A percentile compares a stretch with the other conserved stretches of the same genome.
These are phyloP conservation scores for Podospora didyma DNA, from an alignment of 495 filamentous ascomycete species.

Conservation along the genomic window DNA sequence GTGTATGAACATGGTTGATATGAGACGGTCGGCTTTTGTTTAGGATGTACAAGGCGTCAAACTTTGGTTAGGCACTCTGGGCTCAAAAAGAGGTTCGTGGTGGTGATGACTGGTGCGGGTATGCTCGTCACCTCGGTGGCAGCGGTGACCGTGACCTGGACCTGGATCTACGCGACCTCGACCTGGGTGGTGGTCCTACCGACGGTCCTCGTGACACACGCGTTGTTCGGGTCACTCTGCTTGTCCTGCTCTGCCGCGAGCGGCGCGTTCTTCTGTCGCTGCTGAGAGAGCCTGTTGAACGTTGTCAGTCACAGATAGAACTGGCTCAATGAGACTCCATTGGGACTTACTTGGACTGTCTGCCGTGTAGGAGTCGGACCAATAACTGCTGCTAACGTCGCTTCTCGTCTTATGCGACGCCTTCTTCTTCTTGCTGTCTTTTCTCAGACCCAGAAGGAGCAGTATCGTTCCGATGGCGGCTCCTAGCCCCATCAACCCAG, in stretches of 20 bases:
- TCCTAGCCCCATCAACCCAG: slow-evolving; percentile 53
- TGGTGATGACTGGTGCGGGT: neutral
- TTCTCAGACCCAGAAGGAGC: slow-evolving; percentile 71
- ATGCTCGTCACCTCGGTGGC: slow-evolving; percentile 2
- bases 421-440: slow-evolving; percentile 51
- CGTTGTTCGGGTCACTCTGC: slow-evolving; percentile 27
- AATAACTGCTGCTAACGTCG: slow-evolving; percentile 47
- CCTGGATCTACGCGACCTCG: slow-evolving; percentile 10
- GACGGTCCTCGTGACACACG: slow-evolving; percentile 28
- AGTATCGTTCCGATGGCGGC: slow-evolving; percentile 64
- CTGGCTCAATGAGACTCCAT: slow-evolving; percentile 1
- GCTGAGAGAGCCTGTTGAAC: slow-evolving; percentile 37
- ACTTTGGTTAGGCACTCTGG: no score
- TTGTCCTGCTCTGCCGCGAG: slow-evolving; percentile 20
- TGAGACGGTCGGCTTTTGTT: no score
- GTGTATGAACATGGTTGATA: no score
- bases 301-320: slow-evolving; percentile 9
- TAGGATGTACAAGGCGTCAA: no score
- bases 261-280: slow-evolving; percentile 28
- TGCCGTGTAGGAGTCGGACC: slow-evolving; percentile 41
- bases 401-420: slow-evolving; percentile 40
- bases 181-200: slow-evolving; percentile 9
- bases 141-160: neutral
- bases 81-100: neutral
- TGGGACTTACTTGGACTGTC: slow-evolving; percentile 45